Percentiles rank a stretch among this genome's conserved stretches.
Evolutionary conservation across 148 eudicot genomes (phyloP).

Genomic region (Camellia granthamiana): DNA sequence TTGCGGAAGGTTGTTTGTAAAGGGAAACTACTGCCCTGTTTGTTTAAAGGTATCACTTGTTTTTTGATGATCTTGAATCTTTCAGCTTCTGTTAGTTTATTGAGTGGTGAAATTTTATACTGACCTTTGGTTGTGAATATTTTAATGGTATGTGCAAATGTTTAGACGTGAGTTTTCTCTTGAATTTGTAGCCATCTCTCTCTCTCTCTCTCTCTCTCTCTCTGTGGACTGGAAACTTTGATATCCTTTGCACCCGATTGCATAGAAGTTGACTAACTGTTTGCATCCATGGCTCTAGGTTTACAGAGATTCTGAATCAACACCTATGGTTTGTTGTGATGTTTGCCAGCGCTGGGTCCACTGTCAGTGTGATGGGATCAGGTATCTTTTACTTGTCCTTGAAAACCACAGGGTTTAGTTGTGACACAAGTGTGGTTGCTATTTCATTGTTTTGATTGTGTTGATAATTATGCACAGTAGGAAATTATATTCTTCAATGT

Average conservation of each 20-base stretch:
- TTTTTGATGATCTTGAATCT: conserved; percentile 3
- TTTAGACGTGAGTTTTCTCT: not conserved
- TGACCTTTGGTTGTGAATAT: not conserved
- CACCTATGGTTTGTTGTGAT: conserved; percentile 99
- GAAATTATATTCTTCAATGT: not conserved
- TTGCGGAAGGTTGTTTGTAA: conserved; percentile 96
- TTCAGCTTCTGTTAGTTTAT: not conserved
- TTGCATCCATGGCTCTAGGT: conserved; percentile 50
- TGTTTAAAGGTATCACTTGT: conserved; percentile 74
- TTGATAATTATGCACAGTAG: not conserved
- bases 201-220: conserved; percentile 8
- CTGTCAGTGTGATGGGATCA: conserved; percentile 88
- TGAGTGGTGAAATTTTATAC: not conserved
- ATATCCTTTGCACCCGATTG: not conserved
- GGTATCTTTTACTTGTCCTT: conserved; percentile 36
- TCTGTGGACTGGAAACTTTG: not conserved
- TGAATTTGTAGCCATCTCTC: not conserved
- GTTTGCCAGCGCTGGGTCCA: conserved; percentile 98
- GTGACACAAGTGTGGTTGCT: not conserved
- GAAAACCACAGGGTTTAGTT: not conserved
- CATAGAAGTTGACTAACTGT: conserved; percentile 10
- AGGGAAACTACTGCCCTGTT: conserved; percentile 93
- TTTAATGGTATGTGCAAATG: not conserved
- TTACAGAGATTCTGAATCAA: conserved; percentile 93
- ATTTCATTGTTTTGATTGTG: not conserved